Percentiles rank a stretch among this genome's conserved stretches.
Evolutionary conservation across 805 yeast species (phyloP).

Genomic region (Wickerhamiella shivajii): DNA sequence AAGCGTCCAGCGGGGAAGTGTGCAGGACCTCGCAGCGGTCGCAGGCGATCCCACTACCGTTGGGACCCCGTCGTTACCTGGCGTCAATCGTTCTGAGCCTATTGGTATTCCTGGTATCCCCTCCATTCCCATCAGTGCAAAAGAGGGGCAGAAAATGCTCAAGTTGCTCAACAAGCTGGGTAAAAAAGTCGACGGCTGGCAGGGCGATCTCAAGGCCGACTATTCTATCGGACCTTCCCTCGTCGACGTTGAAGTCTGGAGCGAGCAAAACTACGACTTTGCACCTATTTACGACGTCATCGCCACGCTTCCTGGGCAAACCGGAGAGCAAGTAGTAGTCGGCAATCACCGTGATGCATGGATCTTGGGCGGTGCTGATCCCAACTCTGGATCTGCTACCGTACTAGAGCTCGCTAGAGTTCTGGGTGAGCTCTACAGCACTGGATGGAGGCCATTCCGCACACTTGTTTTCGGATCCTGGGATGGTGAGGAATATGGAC

Average conservation of each 20-base stretch:
- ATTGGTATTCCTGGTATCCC: conserved; percentile 50
- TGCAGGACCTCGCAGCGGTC: conserved; percentile 40
- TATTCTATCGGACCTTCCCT: conserved; percentile 41
- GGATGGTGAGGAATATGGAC: conserved; percentile 70
- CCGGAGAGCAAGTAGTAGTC: conserved; percentile 41
- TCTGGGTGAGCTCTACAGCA: conserved; percentile 33
- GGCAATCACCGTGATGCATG: conserved; percentile 77
- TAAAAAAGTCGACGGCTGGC: conserved; percentile 28
- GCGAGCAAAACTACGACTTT: conserved; percentile 46
- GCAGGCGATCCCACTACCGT: conserved; percentile 80
- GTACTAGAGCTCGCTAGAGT: conserved; percentile 50
- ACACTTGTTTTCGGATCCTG: conserved; percentile 59
- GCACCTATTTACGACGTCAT: conserved; percentile 49
- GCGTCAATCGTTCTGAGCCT: conserved; percentile 34
- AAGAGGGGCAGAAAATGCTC: conserved; percentile 50
- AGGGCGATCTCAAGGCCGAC: conserved; percentile 32
- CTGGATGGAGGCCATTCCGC: conserved; percentile 61
- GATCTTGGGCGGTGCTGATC: conserved; percentile 72
- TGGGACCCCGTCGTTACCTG: conserved; percentile 39
- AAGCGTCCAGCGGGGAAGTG: conserved; percentile 64
- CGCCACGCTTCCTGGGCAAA: conserved; percentile 43
- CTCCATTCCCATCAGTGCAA: conserved; percentile 50
- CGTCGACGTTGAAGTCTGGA: conserved; percentile 37
- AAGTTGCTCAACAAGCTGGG: conserved; percentile 46
- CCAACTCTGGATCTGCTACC: conserved; percentile 59